phyloP scores from a whole-genome alignment of 2,329 filamentous ascomycete genomes.

The Phoma herbarum region DNA sequence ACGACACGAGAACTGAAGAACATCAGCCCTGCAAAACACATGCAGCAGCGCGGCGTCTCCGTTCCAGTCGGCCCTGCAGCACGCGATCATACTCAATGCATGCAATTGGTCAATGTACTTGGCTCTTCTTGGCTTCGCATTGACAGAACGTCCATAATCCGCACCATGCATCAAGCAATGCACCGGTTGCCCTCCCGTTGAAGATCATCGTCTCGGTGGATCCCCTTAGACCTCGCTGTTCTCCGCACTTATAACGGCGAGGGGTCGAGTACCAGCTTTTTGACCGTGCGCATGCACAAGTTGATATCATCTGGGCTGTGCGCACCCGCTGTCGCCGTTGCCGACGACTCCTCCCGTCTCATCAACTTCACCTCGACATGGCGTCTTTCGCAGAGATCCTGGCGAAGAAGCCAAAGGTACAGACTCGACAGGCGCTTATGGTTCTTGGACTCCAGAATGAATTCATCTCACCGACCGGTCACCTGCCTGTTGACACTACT shows the following conservation, averaged over 20 bases:
- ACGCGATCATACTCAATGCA: constrained; percentile 10
- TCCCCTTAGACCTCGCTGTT: background rate
- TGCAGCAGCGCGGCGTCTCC: constrained; percentile 22
- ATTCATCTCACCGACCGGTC: constrained; percentile 75
- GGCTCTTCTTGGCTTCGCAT: constrained; percentile 6
- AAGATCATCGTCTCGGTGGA: constrained; percentile 10
- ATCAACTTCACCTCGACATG: constrained; percentile 38
- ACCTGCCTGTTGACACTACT: constrained; percentile 71
- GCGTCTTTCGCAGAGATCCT: constrained; percentile 55
- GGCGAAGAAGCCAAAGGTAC: constrained; percentile 60
- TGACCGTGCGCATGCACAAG: constrained; percentile 12
- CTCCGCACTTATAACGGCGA: background rate
- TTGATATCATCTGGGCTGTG: constrained; percentile 7
- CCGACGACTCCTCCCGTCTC: constrained; percentile 8
- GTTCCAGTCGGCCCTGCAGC: constrained; percentile 26
- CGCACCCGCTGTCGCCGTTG: constrained; percentile 6
- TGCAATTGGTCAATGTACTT: constrained; percentile 3
- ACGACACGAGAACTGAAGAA: constrained; percentile 7
- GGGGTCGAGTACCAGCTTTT: background rate
- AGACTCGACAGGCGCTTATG: constrained; percentile 75
- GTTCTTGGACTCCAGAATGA: constrained; percentile 91
- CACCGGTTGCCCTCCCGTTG: constrained; percentile 10
- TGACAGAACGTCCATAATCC: constrained; percentile 23
- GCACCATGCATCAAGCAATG: constrained; percentile 14
- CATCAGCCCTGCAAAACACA: constrained; percentile 21